These are phyloP conservation scores for Populus deltoides DNA, from an alignment of 345 rosid species.

Conservation along the genomic window DNA sequence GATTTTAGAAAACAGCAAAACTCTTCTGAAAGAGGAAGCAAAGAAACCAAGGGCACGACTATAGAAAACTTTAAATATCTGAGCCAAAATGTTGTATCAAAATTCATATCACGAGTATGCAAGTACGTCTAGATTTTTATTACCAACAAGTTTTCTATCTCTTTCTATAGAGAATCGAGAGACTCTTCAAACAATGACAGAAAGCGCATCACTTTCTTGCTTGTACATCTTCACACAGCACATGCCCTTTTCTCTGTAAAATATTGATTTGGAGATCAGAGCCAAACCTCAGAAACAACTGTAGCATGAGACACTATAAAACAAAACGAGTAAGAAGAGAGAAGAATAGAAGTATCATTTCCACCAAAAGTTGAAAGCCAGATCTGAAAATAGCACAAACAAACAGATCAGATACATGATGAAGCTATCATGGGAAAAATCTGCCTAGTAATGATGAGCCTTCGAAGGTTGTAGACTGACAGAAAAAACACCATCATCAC, in stretches of 20 bases:
- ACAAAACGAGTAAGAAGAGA: background rate
- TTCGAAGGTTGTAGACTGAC: too few relatives aligned
- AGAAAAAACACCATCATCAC: too few relatives aligned
- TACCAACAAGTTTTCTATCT: background rate
- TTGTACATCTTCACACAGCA: constrained; percentile 4
- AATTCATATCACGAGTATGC: background rate
- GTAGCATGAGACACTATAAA: constrained; percentile 32
- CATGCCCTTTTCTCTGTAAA: background rate
- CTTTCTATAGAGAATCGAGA: background rate
- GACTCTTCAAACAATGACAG: constrained; percentile 9
- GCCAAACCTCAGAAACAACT: background rate
- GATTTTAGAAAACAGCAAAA: background rate
- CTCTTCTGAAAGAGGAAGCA: background rate
- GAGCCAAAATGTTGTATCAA: background rate
- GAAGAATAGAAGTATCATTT: constrained; percentile 5
- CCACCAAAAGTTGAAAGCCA: constrained; percentile 17
- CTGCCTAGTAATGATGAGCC: too few relatives aligned
- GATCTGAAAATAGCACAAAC: too few relatives aligned
- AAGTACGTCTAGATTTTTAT: background rate
- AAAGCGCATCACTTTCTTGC: constrained; percentile 16
- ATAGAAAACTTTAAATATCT: background rate
- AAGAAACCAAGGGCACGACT: background rate
- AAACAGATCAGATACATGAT: too few relatives aligned
- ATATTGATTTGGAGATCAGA: constrained; percentile 7
- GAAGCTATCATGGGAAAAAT: too few relatives aligned